phyloP scores from a whole-genome alignment of 1,139 yeast genomes.

The Saccharomycopsis phalli region DNA sequence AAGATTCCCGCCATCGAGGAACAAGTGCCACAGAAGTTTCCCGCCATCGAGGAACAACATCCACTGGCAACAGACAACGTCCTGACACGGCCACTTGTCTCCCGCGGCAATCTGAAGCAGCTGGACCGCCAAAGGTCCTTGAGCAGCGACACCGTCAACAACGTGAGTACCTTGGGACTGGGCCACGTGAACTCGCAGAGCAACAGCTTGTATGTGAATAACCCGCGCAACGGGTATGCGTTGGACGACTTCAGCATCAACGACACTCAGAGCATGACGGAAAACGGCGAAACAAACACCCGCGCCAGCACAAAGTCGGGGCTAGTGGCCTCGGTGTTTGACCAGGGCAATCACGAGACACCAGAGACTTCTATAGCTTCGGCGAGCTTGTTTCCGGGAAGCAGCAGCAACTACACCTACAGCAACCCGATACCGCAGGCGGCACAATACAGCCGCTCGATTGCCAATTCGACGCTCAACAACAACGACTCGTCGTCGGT shows the following conservation, averaged over 20 bases:
- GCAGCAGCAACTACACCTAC: constrained; percentile 5
- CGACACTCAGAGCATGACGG: constrained; percentile 5
- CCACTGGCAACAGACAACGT: too few species aligned
- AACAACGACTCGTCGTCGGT: constrained; percentile 19
- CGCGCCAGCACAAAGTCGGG: constrained; percentile 10
- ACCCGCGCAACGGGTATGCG: constrained; percentile 14
- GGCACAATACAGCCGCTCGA: constrained; percentile 12
- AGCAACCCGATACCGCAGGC: not conserved
- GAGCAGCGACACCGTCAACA: not conserved
- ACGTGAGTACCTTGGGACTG: too few species aligned
- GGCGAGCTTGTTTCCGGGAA: constrained; percentile 10
- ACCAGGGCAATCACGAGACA: constrained; percentile 10
- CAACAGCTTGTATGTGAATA: constrained; percentile 9
- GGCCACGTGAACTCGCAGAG: too few species aligned
- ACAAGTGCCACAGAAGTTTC: too few species aligned
- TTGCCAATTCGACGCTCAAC: constrained; percentile 14
- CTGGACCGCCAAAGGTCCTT: not conserved
- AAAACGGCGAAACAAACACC: constrained; percentile 1
- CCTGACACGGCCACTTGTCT: too few species aligned
- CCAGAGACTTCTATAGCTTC: constrained; percentile 19
- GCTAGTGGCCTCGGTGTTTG: constrained; percentile 13
- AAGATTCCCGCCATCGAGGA: too few species aligned
- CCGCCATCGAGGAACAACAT: too few species aligned
- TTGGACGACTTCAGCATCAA: constrained; percentile 12
- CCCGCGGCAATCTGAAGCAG: not conserved